Evolutionary conservation across 495 filamentous ascomycete species (phyloP), one percentile per base, ranked within the genome.

Genomic region (Tuber brumale): DNA sequence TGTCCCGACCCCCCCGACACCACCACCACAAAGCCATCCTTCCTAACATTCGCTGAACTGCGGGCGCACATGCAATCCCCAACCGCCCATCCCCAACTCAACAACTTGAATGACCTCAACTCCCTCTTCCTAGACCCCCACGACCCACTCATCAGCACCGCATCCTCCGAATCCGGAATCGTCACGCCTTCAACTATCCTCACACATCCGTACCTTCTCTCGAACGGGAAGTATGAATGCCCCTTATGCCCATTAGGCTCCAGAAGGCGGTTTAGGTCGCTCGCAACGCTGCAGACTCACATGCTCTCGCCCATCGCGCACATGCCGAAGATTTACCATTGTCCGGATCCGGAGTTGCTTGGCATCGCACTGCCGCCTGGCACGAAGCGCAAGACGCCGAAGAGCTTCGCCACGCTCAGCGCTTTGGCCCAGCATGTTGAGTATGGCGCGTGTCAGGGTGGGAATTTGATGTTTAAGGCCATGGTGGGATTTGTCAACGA

Each of bases 291-390:
- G 5, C 39, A 72, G 42, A 51, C 10, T 3, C 79, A 81, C 14
- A 69, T 81, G 70, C 74, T 37, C 31, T 80, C 78, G 1, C 16
- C 61, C 19, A 27, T 45, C 9, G 57, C 57, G 5, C 79, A 80
- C 44, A 70, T 72, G 45, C 14, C 78, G 39, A 80, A 69, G 35
- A 81, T 81, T 16, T 81, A 81, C 57, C 79, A 75, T 39, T 81
- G 79, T 8, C 79, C 79, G 37, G 57, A 66, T 18, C 57, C 57
- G 14, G 31, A 18, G 14, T 0, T 35, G 57, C 14, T 66, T 18
- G 27, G 27, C 14, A 66, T 66, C 27, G 14, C 10, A 35, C 14
- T 35, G 14, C 51, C 43, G 43, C 43, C 77, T 12, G 48, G 31
- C 23, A 70, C 21, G 18, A 23, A 39, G 16, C 46, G 51, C 27